Evolutionary conservation across 2,329 filamentous ascomycete genomes (phyloP).

Genomic region (Colletotrichum tropicicola): DNA sequence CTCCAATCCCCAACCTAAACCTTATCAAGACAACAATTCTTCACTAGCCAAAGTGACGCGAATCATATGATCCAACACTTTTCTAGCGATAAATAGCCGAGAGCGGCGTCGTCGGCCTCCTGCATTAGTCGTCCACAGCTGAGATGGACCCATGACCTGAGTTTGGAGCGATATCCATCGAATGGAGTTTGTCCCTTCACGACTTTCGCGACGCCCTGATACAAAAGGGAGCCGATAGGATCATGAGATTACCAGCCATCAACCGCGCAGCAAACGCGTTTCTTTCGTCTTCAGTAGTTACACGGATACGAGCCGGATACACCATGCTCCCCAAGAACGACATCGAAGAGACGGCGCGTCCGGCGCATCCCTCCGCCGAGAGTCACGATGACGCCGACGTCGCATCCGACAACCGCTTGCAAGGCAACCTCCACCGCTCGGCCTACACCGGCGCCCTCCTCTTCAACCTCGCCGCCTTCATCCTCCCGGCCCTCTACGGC

Average conservation of each 20-base stretch:
- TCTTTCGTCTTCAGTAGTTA: background rate
- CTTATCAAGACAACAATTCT: background rate
- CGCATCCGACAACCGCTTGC: background rate
- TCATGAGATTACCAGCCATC: background rate
- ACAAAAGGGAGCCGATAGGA: background rate
- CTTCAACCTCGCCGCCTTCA: conserved; percentile 71
- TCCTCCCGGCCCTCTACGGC: conserved; percentile 72
- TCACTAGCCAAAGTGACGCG: background rate
- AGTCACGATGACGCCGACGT: background rate
- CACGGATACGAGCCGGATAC: background rate
- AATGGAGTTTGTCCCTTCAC: background rate
- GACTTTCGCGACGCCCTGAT: too few species aligned
- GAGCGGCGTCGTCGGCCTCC: background rate
- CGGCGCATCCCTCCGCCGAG: background rate
- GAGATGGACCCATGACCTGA: too few species aligned
- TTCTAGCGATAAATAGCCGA: background rate
- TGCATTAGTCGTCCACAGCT: background rate
- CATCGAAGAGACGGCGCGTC: background rate
- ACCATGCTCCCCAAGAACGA: conserved; percentile 17
- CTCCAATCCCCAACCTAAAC: background rate
- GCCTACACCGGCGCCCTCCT: conserved; percentile 64
- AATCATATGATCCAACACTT: background rate
- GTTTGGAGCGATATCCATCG: background rate
- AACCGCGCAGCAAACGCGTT: conserved; percentile 10
- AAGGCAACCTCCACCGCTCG: background rate